phyloP scores from a whole-genome alignment of 2,329 filamentous ascomycete genomes.

The Didymella segeticola region DNA sequence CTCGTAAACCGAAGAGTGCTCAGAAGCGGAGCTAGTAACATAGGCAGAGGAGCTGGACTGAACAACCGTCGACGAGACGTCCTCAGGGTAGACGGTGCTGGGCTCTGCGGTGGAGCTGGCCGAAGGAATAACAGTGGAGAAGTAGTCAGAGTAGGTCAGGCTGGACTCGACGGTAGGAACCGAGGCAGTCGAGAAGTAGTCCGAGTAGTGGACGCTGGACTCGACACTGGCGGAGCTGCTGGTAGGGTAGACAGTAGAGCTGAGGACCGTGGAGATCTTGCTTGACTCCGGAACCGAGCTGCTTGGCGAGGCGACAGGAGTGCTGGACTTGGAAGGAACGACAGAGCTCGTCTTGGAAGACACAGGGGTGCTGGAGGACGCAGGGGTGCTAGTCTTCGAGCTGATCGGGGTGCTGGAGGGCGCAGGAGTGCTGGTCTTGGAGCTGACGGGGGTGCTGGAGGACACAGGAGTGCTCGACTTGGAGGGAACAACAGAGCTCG shows the following conservation, averaged over 20 bases:
- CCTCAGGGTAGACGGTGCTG: slow-evolving; percentile 16
- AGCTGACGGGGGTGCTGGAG: slow-evolving; percentile 6
- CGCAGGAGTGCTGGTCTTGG: slow-evolving; percentile 1
- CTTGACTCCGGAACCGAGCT: too few species aligned
- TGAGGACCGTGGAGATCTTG: not conserved
- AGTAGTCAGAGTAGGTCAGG: slow-evolving; percentile 12
- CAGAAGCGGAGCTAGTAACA: slow-evolving; percentile 7
- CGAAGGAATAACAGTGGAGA: slow-evolving; percentile 10
- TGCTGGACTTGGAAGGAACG: slow-evolving; percentile 10
- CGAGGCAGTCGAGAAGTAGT: slow-evolving; percentile 11
- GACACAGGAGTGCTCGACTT: slow-evolving; percentile 1
- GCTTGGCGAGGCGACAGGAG: slow-evolving; percentile 10
- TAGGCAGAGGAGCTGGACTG: slow-evolving; percentile 9
- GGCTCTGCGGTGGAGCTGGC: slow-evolving; percentile 7
- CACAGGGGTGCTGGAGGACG: not conserved
- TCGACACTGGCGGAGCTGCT: slow-evolving; percentile 7
- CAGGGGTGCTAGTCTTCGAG: slow-evolving; percentile 2
- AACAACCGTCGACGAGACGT: slow-evolving; percentile 9
- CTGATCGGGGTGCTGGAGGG: not conserved
- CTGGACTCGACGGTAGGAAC: slow-evolving; percentile 6
- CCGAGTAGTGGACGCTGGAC: slow-evolving; percentile 10
- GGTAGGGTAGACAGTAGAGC: not conserved
- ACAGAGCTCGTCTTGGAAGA: slow-evolving; percentile 9
- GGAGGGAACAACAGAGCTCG: not conserved
- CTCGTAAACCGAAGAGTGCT: not conserved